These are phyloP conservation scores for Pelagophyceae sp. DNA, from an alignment of 352 stramenopile genomes.

Conservation along the genomic window DNA sequence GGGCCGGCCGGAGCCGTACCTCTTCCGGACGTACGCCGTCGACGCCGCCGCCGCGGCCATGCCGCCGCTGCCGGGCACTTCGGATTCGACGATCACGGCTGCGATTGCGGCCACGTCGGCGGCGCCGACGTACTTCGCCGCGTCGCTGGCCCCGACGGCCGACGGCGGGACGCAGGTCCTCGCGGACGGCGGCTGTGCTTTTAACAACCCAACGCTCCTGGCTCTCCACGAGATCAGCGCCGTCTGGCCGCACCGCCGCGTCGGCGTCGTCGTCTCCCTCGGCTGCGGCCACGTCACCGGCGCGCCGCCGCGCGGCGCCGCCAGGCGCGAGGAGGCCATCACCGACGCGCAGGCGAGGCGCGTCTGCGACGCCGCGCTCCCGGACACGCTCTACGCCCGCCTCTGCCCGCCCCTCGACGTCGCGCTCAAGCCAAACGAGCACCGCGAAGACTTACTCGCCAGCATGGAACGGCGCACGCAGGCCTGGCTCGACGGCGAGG, in stretches of 20 bases:
- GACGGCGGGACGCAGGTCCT: neutral
- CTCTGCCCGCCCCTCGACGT: neutral
- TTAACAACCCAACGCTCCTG: slow-evolving; percentile 9
- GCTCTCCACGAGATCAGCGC: neutral
- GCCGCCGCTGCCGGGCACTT: neutral
- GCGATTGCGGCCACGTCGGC: slow-evolving; percentile 2
- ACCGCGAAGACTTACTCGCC: neutral
- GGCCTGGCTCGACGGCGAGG: neutral
- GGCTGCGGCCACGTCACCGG: slow-evolving; percentile 1
- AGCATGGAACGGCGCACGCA: neutral
- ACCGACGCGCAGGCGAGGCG: neutral
- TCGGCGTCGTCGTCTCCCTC: slow-evolving; percentile 17
- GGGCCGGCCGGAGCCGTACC: neutral
- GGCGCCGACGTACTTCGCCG: neutral
- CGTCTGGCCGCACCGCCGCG: slow-evolving; percentile 7
- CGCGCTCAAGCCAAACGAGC: neutral
- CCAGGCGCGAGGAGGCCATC: neutral
- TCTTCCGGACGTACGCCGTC: slow-evolving; percentile 14
- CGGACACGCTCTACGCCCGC: neutral
- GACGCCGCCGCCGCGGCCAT: too few relatives aligned
- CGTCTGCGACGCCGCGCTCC: neutral
- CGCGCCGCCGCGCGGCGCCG: neutral
- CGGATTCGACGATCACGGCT: neutral
- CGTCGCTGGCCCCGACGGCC: neutral
- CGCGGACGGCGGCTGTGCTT: neutral